Base-by-base conservation (phyloP, 2,329 filamentous ascomycete genomes). In the Neophaeococcomyces mojaviensis region DNA sequence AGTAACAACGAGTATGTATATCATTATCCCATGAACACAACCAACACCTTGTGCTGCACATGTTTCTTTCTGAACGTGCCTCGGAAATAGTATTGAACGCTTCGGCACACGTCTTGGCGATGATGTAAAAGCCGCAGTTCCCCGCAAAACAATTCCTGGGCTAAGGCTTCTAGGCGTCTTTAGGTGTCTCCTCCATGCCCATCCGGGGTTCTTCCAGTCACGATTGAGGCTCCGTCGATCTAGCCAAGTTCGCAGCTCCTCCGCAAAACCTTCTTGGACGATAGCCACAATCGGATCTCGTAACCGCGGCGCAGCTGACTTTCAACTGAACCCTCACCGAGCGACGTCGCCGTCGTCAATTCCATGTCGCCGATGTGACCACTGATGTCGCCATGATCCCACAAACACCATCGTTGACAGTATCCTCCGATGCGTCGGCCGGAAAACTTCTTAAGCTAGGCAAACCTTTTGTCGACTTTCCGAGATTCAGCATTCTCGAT, bases 391-490 rank as follows among this genome's bases (percentile, higher is more conserved):
- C 31, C 26, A 57, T 57, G 53, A 57, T 57, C 36, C 54, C 52
- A 22, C 54, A 46, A 24, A 55, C 52, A n/a, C 54, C 54, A 30
- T 57, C 54, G 30, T 26, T 48, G 30, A 57, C 48, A 15, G 53
- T 55, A 15, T 49, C 54, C 15, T 48, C 49, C n/a, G 54, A 55
- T 33, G 53, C 47, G 32, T 52, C 49, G 24, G 53, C 56, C 3
- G 48, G 55, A 38, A 53, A 59, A 18, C 52, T 61, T 15, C 54
- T 60, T 24, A 56, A 49, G 30, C 47, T 51, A 19, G 59, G 59
- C 24, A 56, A 54, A 46, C 59, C 59, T 16, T 61, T 61, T 36
- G 53, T 60, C 43, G 55, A 59, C 40, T 61, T 61, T 50, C 58
- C 58, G 39, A 56, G 55, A 38, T 60, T 59, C 49, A 60, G 59